Conservation (phyloP, 768 basidiomycete species). For the Gloeostereum incarnatum region DNA sequence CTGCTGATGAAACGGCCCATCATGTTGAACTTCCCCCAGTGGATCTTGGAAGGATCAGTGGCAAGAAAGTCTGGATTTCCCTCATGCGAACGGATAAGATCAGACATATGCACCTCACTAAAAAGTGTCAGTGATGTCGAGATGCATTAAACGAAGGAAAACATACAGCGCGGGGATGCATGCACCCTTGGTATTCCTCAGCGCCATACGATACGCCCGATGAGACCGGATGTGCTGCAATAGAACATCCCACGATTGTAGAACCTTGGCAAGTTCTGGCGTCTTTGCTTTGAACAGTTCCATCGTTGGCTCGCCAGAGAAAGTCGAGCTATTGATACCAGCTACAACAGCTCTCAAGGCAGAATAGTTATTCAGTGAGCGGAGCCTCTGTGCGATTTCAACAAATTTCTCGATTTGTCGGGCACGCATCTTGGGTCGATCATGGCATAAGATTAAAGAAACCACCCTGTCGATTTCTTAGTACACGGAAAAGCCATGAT, state of each 20-base stretch:
- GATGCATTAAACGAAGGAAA: slow-evolving; percentile 4
- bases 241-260: slow-evolving; percentile 78
- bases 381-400: slow-evolving; percentile 71
- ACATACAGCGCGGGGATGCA: slow-evolving; percentile 81
- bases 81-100: slow-evolving; percentile 81
- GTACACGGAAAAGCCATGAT: slow-evolving; percentile 1
- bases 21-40: slow-evolving; percentile 96
- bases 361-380: slow-evolving; percentile 86
- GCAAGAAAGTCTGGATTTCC: slow-evolving; percentile 68
- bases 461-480: slow-evolving; percentile 56
- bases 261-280: slow-evolving; percentile 65
- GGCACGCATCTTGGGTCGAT: slow-evolving; percentile 65
- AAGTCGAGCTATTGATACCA: slow-evolving; percentile 80
- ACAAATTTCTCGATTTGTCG: slow-evolving; percentile 86
- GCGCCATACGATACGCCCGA: slow-evolving; percentile 83
- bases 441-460: slow-evolving; percentile 84
- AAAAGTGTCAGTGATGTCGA: slow-evolving; percentile 1
- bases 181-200: slow-evolving; percentile 76
- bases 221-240: slow-evolving; percentile 77
- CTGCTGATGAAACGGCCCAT: slow-evolving; percentile 80
- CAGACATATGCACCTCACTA: slow-evolving; percentile 88
- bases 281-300: slow-evolving; percentile 59
- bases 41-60: slow-evolving; percentile 62
- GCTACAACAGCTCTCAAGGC: slow-evolving; percentile 90
- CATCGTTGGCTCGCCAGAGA: slow-evolving; percentile 70